Conservation (phyloP, 805 yeast species). For the Teunomyces funiuensis region DNA sequence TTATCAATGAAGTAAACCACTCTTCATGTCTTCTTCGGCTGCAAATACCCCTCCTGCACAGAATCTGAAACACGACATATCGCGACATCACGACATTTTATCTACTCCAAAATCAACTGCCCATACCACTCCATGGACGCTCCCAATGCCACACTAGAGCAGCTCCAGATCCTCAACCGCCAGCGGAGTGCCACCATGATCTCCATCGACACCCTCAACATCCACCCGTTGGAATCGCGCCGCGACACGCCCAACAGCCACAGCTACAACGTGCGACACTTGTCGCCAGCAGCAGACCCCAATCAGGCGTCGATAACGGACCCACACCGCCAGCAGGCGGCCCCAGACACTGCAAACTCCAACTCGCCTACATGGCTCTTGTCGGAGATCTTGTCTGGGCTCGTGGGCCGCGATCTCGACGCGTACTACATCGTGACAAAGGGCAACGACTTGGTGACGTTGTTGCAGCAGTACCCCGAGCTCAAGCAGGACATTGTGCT, state of each 20-base stretch:
- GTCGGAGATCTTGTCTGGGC: slow-evolving; percentile 58
- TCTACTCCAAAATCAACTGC: neutral
- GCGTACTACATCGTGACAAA: slow-evolving; percentile 52
- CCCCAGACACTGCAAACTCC: neutral
- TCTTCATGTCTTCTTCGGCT: too few species aligned
- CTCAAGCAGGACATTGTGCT: slow-evolving; percentile 65
- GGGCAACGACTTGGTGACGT: slow-evolving; percentile 63
- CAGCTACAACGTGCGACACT: neutral
- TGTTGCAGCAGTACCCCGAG: slow-evolving; percentile 57
- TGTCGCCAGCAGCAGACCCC: too few species aligned
- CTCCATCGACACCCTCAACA: slow-evolving; percentile 12
- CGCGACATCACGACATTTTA: neutral
- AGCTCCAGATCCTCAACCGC: slow-evolving; percentile 4
- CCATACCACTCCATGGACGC: neutral
- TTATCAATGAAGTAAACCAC: too few species aligned
- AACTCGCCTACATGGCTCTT: slow-evolving; percentile 53
- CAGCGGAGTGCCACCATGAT: slow-evolving; percentile 10
- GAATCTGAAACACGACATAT: neutral
- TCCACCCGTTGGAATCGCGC: slow-evolving; percentile 10
- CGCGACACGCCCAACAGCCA: slow-evolving; percentile 3
- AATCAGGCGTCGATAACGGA: too few species aligned
- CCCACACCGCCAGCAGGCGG: too few species aligned
- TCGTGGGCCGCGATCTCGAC: slow-evolving; percentile 48
- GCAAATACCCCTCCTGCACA: neutral
- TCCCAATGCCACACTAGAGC: neutral